Conservation (phyloP, 345 rosid genomes). For the Eucalyptus polyanthemos region DNA sequence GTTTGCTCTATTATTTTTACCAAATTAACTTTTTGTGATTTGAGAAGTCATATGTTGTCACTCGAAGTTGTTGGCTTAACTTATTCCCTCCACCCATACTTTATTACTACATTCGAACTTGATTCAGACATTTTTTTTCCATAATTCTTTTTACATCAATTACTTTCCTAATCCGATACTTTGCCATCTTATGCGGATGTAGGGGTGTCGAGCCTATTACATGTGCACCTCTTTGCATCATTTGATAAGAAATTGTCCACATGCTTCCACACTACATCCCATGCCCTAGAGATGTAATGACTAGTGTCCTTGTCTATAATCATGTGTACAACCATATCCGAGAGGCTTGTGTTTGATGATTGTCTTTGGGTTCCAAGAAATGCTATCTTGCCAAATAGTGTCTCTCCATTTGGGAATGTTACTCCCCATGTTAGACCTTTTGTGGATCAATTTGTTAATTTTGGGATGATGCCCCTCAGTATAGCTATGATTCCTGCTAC, state of each 20-base stretch:
- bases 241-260: conserved; percentile 38
- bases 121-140: neutral
- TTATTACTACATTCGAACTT: neutral
- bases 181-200: neutral
- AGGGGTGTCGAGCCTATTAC: conserved; percentile 30
- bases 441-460: conserved; percentile 7
- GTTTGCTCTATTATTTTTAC: neutral
- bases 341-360: neutral
- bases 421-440: conserved; percentile 3
- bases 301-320: neutral
- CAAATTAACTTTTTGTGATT: neutral
- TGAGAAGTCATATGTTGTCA: neutral
- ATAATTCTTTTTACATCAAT: neutral
- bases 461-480: conserved; percentile 15
- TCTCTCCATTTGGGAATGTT: conserved; percentile 21
- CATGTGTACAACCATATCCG: neutral
- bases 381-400: conserved; percentile 10
- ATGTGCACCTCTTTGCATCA: conserved; percentile 37
- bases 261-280: conserved; percentile 4
- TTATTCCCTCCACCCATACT: neutral
- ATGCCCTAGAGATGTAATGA: conserved; percentile 19
- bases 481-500: conserved; percentile 1
- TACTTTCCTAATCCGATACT: neutral
- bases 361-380: conserved; percentile 5
- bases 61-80: neutral